These are phyloP conservation scores for Penicillium paxilli DNA, from an alignment of 495 filamentous ascomycete genomes.

Conservation along the genomic window DNA sequence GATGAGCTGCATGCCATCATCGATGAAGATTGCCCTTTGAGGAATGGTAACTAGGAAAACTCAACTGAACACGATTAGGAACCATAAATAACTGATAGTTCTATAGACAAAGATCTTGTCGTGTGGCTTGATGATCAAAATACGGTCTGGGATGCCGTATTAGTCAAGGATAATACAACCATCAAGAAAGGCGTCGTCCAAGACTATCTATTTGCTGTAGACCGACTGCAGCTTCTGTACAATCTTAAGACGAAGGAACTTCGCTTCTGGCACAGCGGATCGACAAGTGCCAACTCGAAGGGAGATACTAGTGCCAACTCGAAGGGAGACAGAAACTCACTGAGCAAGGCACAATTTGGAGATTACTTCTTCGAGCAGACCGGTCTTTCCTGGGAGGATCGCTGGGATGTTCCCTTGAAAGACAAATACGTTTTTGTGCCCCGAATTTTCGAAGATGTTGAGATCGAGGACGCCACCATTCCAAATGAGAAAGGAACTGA, in stretches of 20 bases:
- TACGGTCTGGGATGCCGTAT: slow-evolving; percentile 9
- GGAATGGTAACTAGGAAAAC: too few relatives aligned
- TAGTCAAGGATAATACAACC: slow-evolving; percentile 2
- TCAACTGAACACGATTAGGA: too few relatives aligned
- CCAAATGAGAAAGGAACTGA: background rate
- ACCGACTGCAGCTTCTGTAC: slow-evolving; percentile 11
- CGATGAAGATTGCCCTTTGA: background rate
- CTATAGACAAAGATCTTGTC: background rate
- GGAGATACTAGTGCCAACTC: background rate
- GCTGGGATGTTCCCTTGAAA: background rate
- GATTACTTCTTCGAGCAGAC: slow-evolving; percentile 1
- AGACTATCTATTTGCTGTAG: background rate
- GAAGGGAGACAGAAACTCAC: background rate
- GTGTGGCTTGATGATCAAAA: slow-evolving; percentile 6
- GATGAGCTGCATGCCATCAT: background rate
- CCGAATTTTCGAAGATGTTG: background rate
- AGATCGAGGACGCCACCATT: background rate
- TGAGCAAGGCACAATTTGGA: background rate
- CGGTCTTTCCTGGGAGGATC: slow-evolving; percentile 7
- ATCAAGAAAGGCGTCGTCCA: background rate
- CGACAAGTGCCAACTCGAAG: background rate
- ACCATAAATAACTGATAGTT: background rate
- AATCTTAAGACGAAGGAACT: background rate
- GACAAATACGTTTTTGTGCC: slow-evolving; percentile 4
- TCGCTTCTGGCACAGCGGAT: background rate